Conservation (phyloP, 495 filamentous ascomycete species). For the Amniculicola lignicola region DNA sequence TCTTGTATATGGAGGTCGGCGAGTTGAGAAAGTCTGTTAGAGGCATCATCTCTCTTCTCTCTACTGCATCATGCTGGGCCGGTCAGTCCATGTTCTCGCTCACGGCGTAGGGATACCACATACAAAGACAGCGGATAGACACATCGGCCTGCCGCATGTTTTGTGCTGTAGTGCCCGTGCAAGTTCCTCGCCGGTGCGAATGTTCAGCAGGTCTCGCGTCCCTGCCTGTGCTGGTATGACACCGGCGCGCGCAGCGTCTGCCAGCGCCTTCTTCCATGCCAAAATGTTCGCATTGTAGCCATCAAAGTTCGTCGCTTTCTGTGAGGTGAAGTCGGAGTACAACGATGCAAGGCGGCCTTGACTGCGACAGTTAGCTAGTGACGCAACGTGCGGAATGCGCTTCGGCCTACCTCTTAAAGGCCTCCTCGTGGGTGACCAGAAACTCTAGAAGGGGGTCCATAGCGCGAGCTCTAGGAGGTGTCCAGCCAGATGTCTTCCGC, state of each 20-base stretch:
- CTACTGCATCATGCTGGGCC: constrained; percentile 62
- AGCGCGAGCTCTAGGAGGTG: neutral
- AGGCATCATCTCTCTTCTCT: constrained; percentile 64
- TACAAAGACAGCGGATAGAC: constrained; percentile 73
- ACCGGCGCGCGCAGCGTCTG: constrained; percentile 64
- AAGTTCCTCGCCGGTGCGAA: constrained; percentile 68
- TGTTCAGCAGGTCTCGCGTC: constrained; percentile 52
- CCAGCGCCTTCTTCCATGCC: constrained; percentile 77
- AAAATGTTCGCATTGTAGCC: constrained; percentile 81
- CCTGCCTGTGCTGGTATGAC: constrained; percentile 51
- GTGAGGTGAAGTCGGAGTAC: constrained; percentile 86
- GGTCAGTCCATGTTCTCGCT: neutral
- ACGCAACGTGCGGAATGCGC: neutral
- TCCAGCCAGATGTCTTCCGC: neutral
- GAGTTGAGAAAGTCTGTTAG: constrained; percentile 58
- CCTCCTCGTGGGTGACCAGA: constrained; percentile 60
- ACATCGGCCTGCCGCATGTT: constrained; percentile 81
- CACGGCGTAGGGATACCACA: constrained; percentile 19
- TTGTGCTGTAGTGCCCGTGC: constrained; percentile 66
- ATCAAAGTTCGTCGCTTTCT: constrained; percentile 80
- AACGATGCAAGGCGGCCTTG: constrained; percentile 85
- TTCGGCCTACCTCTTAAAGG: constrained; percentile 59
- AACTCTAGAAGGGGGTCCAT: constrained; percentile 52
- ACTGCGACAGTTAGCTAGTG: constrained; percentile 23
- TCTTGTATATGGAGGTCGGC: constrained; percentile 61